Evolutionary conservation across 371 early-diverging fungal species (phyloP), one percentile per base, ranked within the genome.

Genomic region (Circinella umbellata): DNA sequence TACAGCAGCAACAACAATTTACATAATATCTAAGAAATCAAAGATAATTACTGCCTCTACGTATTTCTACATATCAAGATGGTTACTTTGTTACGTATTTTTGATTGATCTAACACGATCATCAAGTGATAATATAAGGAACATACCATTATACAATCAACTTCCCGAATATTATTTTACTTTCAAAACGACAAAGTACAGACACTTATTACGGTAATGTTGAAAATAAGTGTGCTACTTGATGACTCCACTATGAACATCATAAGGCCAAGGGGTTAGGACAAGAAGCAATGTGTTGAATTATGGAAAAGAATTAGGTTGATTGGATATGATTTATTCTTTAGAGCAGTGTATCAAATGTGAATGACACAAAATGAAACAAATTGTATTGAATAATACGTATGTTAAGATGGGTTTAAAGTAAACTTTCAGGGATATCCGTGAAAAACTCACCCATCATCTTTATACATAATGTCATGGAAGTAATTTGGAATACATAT

Each of bases 401-500:
- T 66, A 2, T 84, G 80, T 48, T 65, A 78, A 18, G 76, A 81
- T 69, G 64, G 74, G 11, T 68, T 80, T 1, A 76, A 71, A 18
- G 68, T 80, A 38, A 72, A 75, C 53, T 47, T 83, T 76, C 71
- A 63, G 69, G 36, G 75, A 73, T 39, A 69, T 74, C n/a, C 37
- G 78, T 34, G 75, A 3, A 77, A 77, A 82, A 51, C 49, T 82
- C 38, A 76, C 3, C 3, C 1, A 42, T 42, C 42, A 6, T 42
- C 42, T 11, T 42, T 42, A 42, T 42, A 1, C 42, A 27, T 27
- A 27, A 27, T 27, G 27, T 27, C 27, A 27, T 27, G 27, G 2
- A 27, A 27, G 42, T 42, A 9, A 11, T 9, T 42, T 42, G 42
- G 6, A 42, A 42, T 42, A 42, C 42, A 42, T 42, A 42, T 42